Conservation (phyloP, 129 eudicot species). For the Calendula officinalis region DNA sequence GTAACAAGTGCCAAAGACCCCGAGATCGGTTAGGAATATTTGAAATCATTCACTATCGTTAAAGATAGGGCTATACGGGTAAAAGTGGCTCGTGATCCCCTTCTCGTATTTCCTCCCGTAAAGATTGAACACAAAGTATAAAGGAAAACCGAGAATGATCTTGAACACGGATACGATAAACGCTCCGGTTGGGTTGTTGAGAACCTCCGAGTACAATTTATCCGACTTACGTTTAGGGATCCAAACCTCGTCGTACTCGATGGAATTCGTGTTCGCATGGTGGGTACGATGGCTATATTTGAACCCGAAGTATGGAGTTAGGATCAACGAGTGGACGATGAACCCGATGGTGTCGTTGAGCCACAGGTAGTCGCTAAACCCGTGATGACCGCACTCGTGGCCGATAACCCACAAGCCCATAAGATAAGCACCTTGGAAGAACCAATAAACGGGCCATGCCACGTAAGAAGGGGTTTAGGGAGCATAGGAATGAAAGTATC, state of each 20-base stretch:
- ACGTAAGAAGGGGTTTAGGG: slow-evolving; percentile 27
- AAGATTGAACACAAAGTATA: slow-evolving; percentile 28
- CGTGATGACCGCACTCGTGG: slow-evolving; percentile 42
- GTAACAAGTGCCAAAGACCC: slow-evolving; percentile 24
- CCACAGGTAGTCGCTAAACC: slow-evolving; percentile 37
- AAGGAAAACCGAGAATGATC: slow-evolving; percentile 30
- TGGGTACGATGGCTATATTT: slow-evolving; percentile 37
- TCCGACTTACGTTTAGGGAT: slow-evolving; percentile 34
- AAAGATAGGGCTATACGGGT: slow-evolving; percentile 31
- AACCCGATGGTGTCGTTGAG: slow-evolving; percentile 35
- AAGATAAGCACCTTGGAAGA: slow-evolving; percentile 32
- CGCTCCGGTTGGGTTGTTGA: slow-evolving; percentile 27
- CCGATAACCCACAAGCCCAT: slow-evolving; percentile 39
- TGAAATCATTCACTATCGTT: slow-evolving; percentile 32
- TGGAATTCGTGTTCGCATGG: slow-evolving; percentile 30
- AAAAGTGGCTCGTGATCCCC: slow-evolving; percentile 25
- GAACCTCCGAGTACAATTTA: slow-evolving; percentile 13
- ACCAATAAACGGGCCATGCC: slow-evolving; percentile 42
- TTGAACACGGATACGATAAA: slow-evolving; percentile 17
- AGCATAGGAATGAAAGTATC: slow-evolving; percentile 24
- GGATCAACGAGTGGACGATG: slow-evolving; percentile 22
- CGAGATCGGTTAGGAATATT: slow-evolving; percentile 25
- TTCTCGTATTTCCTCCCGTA: slow-evolving; percentile 23
- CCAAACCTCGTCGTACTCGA: slow-evolving; percentile 32
- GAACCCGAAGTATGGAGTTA: slow-evolving; percentile 32